phyloP scores from a whole-genome alignment of 2,329 filamentous ascomycete species.

The Aspergillus ruber region DNA sequence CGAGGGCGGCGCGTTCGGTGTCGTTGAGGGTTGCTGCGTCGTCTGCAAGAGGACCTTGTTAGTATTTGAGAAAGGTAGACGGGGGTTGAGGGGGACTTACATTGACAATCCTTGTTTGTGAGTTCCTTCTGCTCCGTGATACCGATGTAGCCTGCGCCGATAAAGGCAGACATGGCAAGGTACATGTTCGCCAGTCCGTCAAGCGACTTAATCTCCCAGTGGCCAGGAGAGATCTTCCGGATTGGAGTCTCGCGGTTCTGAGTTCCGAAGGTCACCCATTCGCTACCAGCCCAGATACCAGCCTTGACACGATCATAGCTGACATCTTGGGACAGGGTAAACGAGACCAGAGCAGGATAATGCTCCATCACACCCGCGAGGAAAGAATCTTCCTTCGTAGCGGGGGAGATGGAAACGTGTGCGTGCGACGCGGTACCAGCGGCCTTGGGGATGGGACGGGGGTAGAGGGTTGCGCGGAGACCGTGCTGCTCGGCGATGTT shows the following conservation, averaged over 20 bases:
- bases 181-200: conserved; percentile 78
- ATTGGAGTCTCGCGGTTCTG: conserved; percentile 74
- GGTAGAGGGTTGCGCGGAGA: conserved; percentile 65
- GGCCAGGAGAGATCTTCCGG: conserved; percentile 57
- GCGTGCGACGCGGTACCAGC: conserved; percentile 63
- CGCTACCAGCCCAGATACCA: conserved; percentile 70
- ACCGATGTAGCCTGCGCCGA: conserved; percentile 56
- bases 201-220: conserved; percentile 74
- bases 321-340: conserved; percentile 58
- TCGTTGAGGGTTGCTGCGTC: conserved; percentile 29
- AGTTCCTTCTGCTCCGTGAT: conserved; percentile 30
- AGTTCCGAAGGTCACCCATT: conserved; percentile 73
- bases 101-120: conserved; percentile 26
- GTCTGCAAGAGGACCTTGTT: too few species aligned
- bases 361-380: conserved; percentile 66
- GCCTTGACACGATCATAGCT: conserved; percentile 65
- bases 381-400: conserved; percentile 52
- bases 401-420: conserved; percentile 54
- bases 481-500: conserved; percentile 57
- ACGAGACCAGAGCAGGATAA: conserved; percentile 60
- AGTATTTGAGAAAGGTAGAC: too few species aligned
- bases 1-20: conserved; percentile 23
- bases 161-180: conserved; percentile 56
- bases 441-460: conserved; percentile 52
- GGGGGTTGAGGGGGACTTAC: too few species aligned